Base-by-base conservation (phyloP, 2,329 filamentous ascomycete genomes). In the Sarocladium strictum region DNA sequence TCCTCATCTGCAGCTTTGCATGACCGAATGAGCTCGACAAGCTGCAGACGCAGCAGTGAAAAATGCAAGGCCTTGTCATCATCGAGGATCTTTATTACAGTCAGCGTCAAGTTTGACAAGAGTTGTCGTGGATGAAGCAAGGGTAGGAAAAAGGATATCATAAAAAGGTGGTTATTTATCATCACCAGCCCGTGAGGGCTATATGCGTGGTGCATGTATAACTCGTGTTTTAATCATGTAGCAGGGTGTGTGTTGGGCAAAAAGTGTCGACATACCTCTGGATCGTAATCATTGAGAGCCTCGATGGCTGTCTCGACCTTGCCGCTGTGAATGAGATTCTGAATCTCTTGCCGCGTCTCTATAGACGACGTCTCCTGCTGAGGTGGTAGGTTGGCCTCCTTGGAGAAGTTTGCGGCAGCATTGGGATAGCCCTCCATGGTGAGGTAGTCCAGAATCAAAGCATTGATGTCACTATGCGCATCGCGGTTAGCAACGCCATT, bases 181-280 rank as follows among this genome's bases (percentile, higher is more conserved):
- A 95, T 95, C 94, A 94, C 83, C 74, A 83, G 85, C 84, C 83
- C 78, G 32, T 53, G 78, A 82, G 85, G 84, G 80, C 79, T 79
- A 83, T 97, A 94, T 90, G 94, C 91, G 94, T 99, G 94, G 94
- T 99, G 94, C 94, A 99, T 99, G 93, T 80, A 96, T 85, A 92
- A 87, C 80, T 81, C 76, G 67, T 69, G 67, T 79, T 89, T 78
- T 96, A 96, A 99, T 99, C 94, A 94, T 92, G 73, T 81, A 79
- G 82, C n/a, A 75, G 52, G 55, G 58, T 47, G 52, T 54, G 50
- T 23, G 35, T 49, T 56, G 29, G 54, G 40, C 49, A 37, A 53
- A 10, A 35, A n/a, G 11, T 35, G 47, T 26, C 19, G 3, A 67
- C 89, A 73, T 85, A 99, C 94, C 82, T 94, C 85, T 62, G 91